These are phyloP conservation scores for Lycium ferocissimum DNA, from an alignment of 257 asterid species.

Conservation along the genomic window DNA sequence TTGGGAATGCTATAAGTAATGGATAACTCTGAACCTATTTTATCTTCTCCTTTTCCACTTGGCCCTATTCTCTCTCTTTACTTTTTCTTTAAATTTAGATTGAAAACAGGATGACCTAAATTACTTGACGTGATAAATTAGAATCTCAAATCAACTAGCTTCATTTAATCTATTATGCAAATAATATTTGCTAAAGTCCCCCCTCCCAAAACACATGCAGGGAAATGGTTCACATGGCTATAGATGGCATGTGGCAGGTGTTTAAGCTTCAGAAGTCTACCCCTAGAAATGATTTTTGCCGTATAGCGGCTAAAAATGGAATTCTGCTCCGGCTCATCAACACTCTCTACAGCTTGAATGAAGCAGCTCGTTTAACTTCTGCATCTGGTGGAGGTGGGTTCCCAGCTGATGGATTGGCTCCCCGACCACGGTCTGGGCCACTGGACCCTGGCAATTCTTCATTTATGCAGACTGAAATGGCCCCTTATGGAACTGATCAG, in stretches of 20 bases:
- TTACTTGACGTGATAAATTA: conserved; percentile 14
- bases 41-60: conserved; percentile 23
- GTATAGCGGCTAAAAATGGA: conserved; percentile 94
- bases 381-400: conserved; percentile 78
- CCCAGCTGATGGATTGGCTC: conserved; percentile 67
- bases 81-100: not conserved
- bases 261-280: conserved; percentile 97
- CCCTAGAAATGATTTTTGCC: conserved; percentile 92
- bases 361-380: conserved; percentile 87
- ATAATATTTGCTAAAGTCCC: not conserved
- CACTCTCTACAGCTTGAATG: conserved; percentile 92
- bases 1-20: conserved; percentile 14
- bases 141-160: conserved; percentile 5
- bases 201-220: conserved; percentile 51
- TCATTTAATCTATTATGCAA: conserved; percentile 9
- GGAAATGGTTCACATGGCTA: conserved; percentile 99
- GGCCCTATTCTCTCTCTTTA: conserved; percentile 1
- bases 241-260: conserved; percentile 99
- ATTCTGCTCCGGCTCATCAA: conserved; percentile 88
- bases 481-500: conserved; percentile 68
- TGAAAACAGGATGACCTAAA: conserved; percentile 20
- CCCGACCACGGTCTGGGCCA: conserved; percentile 78
- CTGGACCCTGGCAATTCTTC: conserved; percentile 70
- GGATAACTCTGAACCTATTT: conserved; percentile 2
- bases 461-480: conserved; percentile 55